Percentiles rank a stretch among this genome's conserved stretches.
phyloP scores from a whole-genome alignment of 345 rosid genomes.

The Euclidium syriacum region DNA sequence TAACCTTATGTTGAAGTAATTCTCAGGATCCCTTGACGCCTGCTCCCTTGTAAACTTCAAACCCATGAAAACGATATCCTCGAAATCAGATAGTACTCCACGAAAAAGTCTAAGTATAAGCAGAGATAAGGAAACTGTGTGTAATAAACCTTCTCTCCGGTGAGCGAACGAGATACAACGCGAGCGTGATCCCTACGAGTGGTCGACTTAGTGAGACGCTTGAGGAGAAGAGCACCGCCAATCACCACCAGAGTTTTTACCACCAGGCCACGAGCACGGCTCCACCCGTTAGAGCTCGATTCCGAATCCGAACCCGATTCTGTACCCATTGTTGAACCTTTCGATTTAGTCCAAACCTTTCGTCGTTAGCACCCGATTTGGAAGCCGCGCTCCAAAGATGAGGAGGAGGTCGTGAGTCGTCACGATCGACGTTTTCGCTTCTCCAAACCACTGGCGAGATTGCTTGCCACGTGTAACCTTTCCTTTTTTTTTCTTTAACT shows the following conservation, averaged over 20 bases:
- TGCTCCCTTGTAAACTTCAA: constrained; percentile 79
- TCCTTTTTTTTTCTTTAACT: background rate
- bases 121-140: background rate
- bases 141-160: constrained; percentile 64
- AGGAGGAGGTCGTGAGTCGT: background rate
- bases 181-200: constrained; percentile 91
- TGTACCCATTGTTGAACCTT: constrained; percentile 22
- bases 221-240: constrained; percentile 75
- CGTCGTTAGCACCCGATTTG: background rate
- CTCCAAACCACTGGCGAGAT: constrained; percentile 8
- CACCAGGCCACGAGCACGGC: constrained; percentile 61
- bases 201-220: constrained; percentile 83
- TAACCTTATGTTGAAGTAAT: constrained; percentile 88
- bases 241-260: constrained; percentile 65
- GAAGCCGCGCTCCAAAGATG: background rate
- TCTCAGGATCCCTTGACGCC: constrained; percentile 81
- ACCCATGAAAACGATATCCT: background rate
- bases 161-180: constrained; percentile 69
- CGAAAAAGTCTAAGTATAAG: too few species aligned
- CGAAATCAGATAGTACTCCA: too few species aligned
- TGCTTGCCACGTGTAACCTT: constrained; percentile 16
- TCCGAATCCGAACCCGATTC: constrained; percentile 46
- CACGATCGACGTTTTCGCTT: constrained; percentile 1
- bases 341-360: background rate
- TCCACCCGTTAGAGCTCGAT: constrained; percentile 65